A percentile compares a stretch with the other conserved stretches of the same genome.
These are phyloP conservation scores for Albophoma yamanashiensis DNA, from an alignment of 2,329 filamentous ascomycete genomes.

Conservation along the genomic window DNA sequence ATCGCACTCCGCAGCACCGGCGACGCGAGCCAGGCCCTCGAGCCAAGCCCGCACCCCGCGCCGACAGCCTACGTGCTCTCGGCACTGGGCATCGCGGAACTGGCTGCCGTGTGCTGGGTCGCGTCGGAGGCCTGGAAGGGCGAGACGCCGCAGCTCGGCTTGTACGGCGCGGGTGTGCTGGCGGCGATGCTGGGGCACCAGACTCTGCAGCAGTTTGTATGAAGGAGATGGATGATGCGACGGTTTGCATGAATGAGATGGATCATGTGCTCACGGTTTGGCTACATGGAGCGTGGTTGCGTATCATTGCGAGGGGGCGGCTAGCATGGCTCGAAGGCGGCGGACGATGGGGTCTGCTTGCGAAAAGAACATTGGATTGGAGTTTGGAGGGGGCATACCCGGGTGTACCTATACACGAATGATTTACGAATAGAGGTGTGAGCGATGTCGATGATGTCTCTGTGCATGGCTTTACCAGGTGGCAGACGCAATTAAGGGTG, in stretches of 20 bases:
- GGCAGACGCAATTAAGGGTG: too few relatives aligned
- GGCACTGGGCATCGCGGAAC: slow-evolving; percentile 18
- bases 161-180: slow-evolving; percentile 17
- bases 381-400: background rate
- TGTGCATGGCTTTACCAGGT: too few relatives aligned
- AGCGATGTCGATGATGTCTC: background rate
- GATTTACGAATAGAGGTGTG: background rate
- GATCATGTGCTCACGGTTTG: background rate
- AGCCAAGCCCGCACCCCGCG: slow-evolving; percentile 7
- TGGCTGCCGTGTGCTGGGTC: slow-evolving; percentile 22
- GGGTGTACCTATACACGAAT: background rate
- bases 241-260: background rate
- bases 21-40: slow-evolving; percentile 10
- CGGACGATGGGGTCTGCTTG: background rate
- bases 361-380: background rate
- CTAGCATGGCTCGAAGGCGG: background rate
- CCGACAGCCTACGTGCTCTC: slow-evolving; percentile 13
- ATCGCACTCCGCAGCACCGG: slow-evolving; percentile 19
- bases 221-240: background rate
- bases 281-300: background rate
- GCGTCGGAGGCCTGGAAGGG: slow-evolving; percentile 19
- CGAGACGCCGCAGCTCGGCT: slow-evolving; percentile 8
- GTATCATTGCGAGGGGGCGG: background rate
- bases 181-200: slow-evolving; percentile 21
- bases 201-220: background rate